A percentile compares a stretch with the other conserved stretches of the same genome.
Conservation (phyloP, 768 basidiomycete genomes). For the Kwoniella botswanensis region DNA sequence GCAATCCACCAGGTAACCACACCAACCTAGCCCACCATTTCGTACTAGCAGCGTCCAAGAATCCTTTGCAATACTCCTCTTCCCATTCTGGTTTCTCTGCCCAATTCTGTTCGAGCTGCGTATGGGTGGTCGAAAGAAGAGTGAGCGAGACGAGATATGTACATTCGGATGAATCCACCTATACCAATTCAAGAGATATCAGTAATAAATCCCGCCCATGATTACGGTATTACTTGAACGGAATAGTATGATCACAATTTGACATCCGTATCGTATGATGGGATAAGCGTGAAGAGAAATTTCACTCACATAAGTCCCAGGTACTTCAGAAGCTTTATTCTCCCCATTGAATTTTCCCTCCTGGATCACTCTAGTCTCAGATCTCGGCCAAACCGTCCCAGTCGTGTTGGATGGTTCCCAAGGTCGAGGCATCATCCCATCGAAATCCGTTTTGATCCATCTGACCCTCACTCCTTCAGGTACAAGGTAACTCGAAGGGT, state of each 20-base stretch:
- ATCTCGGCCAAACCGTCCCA: conserved; percentile 64
- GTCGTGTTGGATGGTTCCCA: conserved; percentile 63
- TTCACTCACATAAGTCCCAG: conserved; percentile 74
- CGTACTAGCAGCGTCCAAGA: conserved; percentile 81
- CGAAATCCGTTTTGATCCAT: conserved; percentile 90
- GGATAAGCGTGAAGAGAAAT: neutral
- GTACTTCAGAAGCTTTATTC: conserved; percentile 71
- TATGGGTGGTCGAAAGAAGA: conserved; percentile 71
- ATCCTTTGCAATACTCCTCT: conserved; percentile 75
- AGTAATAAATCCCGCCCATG: too few species aligned
- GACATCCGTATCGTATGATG: too few species aligned
- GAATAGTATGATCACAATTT: too few species aligned
- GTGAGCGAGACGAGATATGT: conserved; percentile 91
- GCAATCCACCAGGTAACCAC: conserved; percentile 75
- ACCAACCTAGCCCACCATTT: conserved; percentile 73
- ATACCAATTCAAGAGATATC: neutral
- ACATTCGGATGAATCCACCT: conserved; percentile 75
- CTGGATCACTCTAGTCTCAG: conserved; percentile 69
- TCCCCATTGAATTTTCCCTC: conserved; percentile 76
- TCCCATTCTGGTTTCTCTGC: conserved; percentile 69
- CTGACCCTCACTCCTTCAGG: conserved; percentile 80
- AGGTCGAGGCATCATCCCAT: conserved; percentile 83
- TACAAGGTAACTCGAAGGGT: conserved; percentile 86
- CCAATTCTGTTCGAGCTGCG: conserved; percentile 77
- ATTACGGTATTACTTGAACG: too few species aligned